These are phyloP conservation scores for Populus pruinosa DNA, from an alignment of 345 rosid genomes.

Conservation along the genomic window DNA sequence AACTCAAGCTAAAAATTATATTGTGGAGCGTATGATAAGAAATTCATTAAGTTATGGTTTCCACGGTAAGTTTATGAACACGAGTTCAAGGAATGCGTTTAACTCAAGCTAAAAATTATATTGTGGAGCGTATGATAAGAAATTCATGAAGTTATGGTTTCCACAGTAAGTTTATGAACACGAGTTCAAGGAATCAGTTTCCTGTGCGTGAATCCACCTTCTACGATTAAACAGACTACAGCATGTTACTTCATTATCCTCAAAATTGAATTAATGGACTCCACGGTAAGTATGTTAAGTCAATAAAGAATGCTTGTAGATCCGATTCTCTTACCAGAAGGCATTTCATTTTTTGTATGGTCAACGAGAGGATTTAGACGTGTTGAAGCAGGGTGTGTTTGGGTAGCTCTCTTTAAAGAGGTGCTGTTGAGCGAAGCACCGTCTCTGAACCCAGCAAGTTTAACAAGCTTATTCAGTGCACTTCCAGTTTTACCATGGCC, in stretches of 20 bases:
- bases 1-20: too few relatives aligned
- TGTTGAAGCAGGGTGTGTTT: background rate
- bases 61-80: background rate
- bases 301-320: background rate
- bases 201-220: background rate
- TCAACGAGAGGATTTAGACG: background rate
- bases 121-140: too few relatives aligned
- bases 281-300: background rate
- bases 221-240: background rate
- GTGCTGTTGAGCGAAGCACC: background rate
- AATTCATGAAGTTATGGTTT: background rate
- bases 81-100: background rate
- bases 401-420: background rate
- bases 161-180: background rate
- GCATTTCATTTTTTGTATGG: background rate
- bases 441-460: background rate
- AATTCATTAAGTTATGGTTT: background rate
- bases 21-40: too few relatives aligned
- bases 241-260: background rate
- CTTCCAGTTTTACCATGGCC: slow-evolving; percentile 13
- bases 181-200: background rate
- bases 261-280: background rate
- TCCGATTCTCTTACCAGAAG: slow-evolving; percentile 13
- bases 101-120: too few relatives aligned
- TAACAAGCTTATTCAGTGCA: background rate